Conservation (phyloP, 2,329 filamentous ascomycete species). For the Pseudogymnoascus pannorum region DNA sequence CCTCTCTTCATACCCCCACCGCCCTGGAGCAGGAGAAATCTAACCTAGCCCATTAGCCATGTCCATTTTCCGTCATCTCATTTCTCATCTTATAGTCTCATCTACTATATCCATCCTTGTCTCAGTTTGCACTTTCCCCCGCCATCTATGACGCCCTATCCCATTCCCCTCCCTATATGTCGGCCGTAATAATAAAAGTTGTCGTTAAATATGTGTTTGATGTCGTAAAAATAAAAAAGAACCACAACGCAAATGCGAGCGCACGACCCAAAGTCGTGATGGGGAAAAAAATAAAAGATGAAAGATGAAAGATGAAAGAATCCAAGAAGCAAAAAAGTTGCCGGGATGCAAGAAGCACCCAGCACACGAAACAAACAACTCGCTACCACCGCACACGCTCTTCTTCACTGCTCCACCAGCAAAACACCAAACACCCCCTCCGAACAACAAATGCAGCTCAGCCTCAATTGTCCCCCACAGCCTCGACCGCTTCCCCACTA, state of each 20-base stretch:
- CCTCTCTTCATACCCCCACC: not conserved
- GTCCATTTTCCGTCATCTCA: not conserved
- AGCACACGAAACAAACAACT: not conserved
- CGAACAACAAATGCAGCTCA: not conserved
- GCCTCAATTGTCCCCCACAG: not conserved
- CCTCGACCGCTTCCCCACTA: not conserved
- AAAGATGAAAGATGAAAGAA: not conserved
- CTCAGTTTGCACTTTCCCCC: not conserved
- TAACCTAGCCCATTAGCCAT: not conserved
- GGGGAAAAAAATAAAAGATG: not conserved
- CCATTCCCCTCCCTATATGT: not conserved
- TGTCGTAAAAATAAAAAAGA: not conserved
- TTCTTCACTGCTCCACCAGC: not conserved
- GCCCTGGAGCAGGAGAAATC: not conserved
- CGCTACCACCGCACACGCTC: not conserved
- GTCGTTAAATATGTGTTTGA: not conserved
- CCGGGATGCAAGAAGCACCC: not conserved
- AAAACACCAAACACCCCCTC: not conserved
- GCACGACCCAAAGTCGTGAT: not conserved
- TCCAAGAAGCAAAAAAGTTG: not conserved
- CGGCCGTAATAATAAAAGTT: not conserved
- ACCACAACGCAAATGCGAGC: not conserved
- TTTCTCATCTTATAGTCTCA: not conserved
- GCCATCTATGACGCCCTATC: constrained; percentile 1
- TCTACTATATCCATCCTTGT: not conserved